Conservation (phyloP, 352 stramenopile species). For the Globisporangium carolinianum region DNA sequence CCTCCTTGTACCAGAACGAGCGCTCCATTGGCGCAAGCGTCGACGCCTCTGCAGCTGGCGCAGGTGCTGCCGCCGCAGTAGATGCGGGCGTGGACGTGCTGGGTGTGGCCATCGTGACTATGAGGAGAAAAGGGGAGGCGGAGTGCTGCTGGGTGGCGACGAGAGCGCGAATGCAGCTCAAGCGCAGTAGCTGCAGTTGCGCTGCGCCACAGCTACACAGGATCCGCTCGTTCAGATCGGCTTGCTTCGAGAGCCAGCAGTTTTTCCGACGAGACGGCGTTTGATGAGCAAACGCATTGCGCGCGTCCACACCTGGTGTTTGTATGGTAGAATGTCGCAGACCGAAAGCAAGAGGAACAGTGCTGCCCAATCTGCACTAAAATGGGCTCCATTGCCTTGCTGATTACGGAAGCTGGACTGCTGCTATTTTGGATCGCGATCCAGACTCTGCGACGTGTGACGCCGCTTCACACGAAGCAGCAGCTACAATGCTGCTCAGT, state of each 20-base stretch:
- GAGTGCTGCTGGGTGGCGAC: background rate
- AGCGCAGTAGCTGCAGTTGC: constrained; percentile 11
- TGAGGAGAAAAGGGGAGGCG: background rate
- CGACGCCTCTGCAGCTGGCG: constrained; percentile 22
- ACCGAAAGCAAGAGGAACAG: background rate
- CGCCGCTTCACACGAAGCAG: too few relatives aligned
- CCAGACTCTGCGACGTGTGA: too few relatives aligned
- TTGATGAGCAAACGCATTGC: too few relatives aligned
- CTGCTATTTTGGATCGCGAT: too few relatives aligned
- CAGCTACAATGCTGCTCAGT: too few relatives aligned
- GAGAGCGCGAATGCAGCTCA: constrained; percentile 1
- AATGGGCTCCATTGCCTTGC: too few relatives aligned
- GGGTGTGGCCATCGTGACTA: constrained; percentile 2
- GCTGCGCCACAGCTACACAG: background rate
- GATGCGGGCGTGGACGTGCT: constrained; percentile 3
- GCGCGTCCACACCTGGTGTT: background rate
- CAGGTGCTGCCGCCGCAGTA: too few relatives aligned
- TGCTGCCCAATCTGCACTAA: background rate
- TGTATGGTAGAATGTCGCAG: too few relatives aligned
- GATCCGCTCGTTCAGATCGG: constrained; percentile 17
- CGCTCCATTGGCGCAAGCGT: constrained; percentile 47
- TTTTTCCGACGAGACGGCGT: constrained; percentile 3
- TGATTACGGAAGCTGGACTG: too few relatives aligned
- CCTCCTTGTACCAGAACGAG: constrained; percentile 85
- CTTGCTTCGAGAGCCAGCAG: constrained; percentile 5